Evolutionary conservation across 1,139 yeast species (phyloP).

Genomic region (Candida gigantensis): DNA sequence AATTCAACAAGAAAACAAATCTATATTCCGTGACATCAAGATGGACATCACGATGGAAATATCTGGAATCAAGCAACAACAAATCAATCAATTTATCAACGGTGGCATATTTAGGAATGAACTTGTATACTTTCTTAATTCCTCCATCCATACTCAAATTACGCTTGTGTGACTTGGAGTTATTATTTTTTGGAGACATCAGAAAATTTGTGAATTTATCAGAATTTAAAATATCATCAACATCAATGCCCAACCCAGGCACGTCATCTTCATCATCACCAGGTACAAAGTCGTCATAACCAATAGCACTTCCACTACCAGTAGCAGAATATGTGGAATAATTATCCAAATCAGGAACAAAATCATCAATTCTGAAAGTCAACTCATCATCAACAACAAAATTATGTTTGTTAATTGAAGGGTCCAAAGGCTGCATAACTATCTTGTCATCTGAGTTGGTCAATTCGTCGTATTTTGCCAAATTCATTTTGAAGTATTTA

Average conservation of each 20-base stretch:
- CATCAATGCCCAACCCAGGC: constrained; percentile 48
- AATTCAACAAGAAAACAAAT: constrained; percentile 45
- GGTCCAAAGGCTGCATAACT: constrained; percentile 19
- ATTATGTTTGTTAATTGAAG: constrained; percentile 25
- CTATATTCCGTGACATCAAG: constrained; percentile 47
- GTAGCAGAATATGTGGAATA: constrained; percentile 14
- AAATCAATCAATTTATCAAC: constrained; percentile 45
- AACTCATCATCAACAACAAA: constrained; percentile 36
- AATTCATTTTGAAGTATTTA: constrained; percentile 35
- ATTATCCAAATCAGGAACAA: constrained; percentile 26
- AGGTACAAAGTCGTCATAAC: constrained; percentile 20
- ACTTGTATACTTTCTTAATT: constrained; percentile 14
- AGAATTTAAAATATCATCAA: constrained; percentile 45
- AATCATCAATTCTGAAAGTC: constrained; percentile 42
- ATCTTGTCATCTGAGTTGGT: constrained; percentile 16
- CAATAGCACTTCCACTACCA: constrained; percentile 14
- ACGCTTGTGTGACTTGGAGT: constrained; percentile 3
- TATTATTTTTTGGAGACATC: constrained; percentile 17
- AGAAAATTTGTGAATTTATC: constrained; percentile 42
- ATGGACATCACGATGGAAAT: constrained; percentile 38
- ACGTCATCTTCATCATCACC: constrained; percentile 39
- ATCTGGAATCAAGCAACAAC: constrained; percentile 40
- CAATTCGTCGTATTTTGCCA: constrained; percentile 41
- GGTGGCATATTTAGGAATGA: constrained; percentile 44
- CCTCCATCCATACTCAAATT: constrained; percentile 6